Evolutionary conservation across 805 yeast genomes (phyloP).

Genomic region (Starmerella geochares): DNA sequence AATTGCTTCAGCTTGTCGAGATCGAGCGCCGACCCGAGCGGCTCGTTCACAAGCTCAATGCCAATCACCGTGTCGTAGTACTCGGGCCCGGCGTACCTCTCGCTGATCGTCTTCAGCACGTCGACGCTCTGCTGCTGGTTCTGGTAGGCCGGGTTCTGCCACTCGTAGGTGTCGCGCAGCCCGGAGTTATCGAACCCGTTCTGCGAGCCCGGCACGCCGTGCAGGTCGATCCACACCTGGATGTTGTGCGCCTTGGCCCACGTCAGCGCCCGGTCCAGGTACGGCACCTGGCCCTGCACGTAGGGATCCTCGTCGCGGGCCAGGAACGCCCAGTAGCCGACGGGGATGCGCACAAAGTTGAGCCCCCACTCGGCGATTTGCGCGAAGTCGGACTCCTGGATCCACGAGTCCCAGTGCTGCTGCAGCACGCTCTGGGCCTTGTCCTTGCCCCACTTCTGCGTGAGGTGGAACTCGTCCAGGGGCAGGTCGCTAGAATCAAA

Average conservation of each 20-base stretch:
- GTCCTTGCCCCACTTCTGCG: conserved; percentile 50
- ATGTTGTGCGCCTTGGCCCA: conserved; percentile 60
- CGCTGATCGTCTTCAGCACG: conserved; percentile 46
- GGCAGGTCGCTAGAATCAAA: conserved; percentile 39
- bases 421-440: conserved; percentile 44
- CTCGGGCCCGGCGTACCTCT: conserved; percentile 52
- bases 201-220: conserved; percentile 95
- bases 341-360: conserved; percentile 80
- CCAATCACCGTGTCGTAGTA: conserved; percentile 70
- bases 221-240: conserved; percentile 83
- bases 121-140: conserved; percentile 46
- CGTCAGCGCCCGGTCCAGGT: conserved; percentile 61
- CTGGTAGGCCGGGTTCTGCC: conserved; percentile 36
- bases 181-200: conserved; percentile 96
- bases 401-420: conserved; percentile 71
- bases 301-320: conserved; percentile 63
- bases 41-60: conserved; percentile 80
- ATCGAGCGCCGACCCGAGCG: conserved; percentile 60
- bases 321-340: conserved; percentile 89
- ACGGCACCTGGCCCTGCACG: conserved; percentile 66
- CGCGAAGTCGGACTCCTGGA: conserved; percentile 60
- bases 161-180: conserved; percentile 49
- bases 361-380: conserved; percentile 40
- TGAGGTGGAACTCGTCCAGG: conserved; percentile 71
- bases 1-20: conserved; percentile 49